These are phyloP conservation scores for Hydrangea macrophylla DNA, from an alignment of 148 eudicot species.

Conservation along the genomic window DNA sequence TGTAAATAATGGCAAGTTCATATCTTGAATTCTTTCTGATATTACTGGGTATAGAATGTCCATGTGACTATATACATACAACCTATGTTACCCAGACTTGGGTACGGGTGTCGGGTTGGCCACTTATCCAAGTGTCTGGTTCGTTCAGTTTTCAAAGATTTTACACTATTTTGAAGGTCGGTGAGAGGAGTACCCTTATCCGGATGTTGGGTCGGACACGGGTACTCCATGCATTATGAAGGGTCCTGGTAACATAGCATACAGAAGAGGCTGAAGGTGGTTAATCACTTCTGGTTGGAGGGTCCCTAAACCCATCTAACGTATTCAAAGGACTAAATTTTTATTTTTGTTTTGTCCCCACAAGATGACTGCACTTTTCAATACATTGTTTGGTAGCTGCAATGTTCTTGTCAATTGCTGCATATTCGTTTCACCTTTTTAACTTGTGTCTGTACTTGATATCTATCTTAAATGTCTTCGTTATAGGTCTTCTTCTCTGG, in stretches of 20 bases:
- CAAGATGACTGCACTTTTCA: too few species aligned
- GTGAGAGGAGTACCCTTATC: too few species aligned
- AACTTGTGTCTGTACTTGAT: not conserved
- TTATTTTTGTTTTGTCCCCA: too few species aligned
- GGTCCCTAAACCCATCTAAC: not conserved
- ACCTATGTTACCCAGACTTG: too few species aligned
- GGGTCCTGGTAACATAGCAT: too few species aligned
- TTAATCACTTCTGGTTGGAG: not conserved
- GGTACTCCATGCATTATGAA: too few species aligned
- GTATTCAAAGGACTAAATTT: not conserved
- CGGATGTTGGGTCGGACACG: too few species aligned
- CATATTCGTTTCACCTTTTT: not conserved
- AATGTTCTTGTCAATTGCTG: not conserved
- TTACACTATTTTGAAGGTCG: too few species aligned
- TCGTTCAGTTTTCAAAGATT: too few species aligned
- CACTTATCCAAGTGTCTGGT: too few species aligned
- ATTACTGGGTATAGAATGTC: not conserved
- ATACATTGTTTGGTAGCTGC: too few species aligned
- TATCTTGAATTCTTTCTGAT: not conserved
- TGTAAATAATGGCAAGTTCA: conserved; percentile 69
- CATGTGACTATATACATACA: not conserved
- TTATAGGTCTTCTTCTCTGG: conserved; percentile 81
- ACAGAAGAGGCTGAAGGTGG: not conserved
- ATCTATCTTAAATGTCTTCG: conserved; percentile 9
- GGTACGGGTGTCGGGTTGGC: too few species aligned